A percentile compares a stretch with the other conserved stretches of the same genome.
Evolutionary conservation across 805 yeast genomes (phyloP).

Genomic region (Maudiozyma pseudohumilis): DNA sequence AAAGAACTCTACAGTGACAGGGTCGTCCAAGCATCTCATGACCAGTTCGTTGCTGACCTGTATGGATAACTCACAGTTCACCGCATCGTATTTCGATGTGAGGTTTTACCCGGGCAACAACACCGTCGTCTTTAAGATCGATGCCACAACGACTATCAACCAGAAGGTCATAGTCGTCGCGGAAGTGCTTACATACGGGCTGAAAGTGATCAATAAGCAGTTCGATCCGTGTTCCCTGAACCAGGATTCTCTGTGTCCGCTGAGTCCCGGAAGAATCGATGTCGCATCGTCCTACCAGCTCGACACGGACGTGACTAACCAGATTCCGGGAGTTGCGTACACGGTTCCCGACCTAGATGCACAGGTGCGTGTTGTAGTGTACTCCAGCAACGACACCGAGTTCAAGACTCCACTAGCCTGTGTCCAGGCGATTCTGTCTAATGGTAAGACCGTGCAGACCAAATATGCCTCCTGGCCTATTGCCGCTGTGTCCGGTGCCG

Average conservation of each 20-base stretch:
- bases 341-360: conserved; percentile 94
- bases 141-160: conserved; percentile 69
- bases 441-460: conserved; percentile 91
- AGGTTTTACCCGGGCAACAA: conserved; percentile 55
- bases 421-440: conserved; percentile 75
- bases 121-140: conserved; percentile 54
- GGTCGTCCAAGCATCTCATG: conserved; percentile 23
- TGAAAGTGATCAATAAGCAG: conserved; percentile 45
- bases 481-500: conserved; percentile 83
- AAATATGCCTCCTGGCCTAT: conserved; percentile 92
- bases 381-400: conserved; percentile 37
- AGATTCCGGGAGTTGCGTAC: conserved; percentile 77
- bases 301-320: conserved; percentile 31
- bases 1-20: not conserved
- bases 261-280: conserved; percentile 79
- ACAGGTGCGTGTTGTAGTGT: conserved; percentile 64
- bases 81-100: conserved; percentile 78
- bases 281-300: conserved; percentile 42
- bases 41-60: conserved; percentile 79
- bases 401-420: conserved; percentile 60
- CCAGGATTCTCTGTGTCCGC: conserved; percentile 63
- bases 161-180: conserved; percentile 60
- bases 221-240: conserved; percentile 57
- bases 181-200: conserved; percentile 70
- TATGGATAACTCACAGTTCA: conserved; percentile 79